Conservation (phyloP, 2,329 filamentous ascomycete genomes). For the Fusarium fujikuroi region DNA sequence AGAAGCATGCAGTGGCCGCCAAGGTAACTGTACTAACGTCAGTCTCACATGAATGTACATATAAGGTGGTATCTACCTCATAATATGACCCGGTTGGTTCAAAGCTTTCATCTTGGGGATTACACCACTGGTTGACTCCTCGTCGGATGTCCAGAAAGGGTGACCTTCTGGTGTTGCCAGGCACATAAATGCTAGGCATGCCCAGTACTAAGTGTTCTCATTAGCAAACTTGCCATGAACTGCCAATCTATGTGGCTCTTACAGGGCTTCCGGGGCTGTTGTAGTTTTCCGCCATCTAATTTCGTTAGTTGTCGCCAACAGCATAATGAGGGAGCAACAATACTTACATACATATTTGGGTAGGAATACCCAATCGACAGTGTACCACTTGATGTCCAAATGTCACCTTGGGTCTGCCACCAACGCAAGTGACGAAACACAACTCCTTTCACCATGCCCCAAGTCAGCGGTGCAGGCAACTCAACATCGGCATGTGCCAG, state of each 20-base stretch:
- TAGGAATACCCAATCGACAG: slow-evolving; percentile 82
- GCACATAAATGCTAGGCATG: slow-evolving; percentile 80
- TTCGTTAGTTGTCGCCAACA: slow-evolving; percentile 25
- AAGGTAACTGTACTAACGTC: slow-evolving; percentile 59
- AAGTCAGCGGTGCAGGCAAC: slow-evolving; percentile 75
- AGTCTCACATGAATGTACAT: not conserved
- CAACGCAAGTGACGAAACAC: slow-evolving; percentile 79
- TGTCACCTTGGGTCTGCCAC: slow-evolving; percentile 81
- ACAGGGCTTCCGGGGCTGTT: slow-evolving; percentile 77
- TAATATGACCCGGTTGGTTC: slow-evolving; percentile 77
- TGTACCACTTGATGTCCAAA: slow-evolving; percentile 80
- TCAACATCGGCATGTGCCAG: slow-evolving; percentile 81
- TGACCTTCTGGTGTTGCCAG: slow-evolving; percentile 75
- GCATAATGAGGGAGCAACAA: not conserved
- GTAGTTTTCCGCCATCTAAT: slow-evolving; percentile 80
- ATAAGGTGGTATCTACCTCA: slow-evolving; percentile 53
- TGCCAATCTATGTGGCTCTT: slow-evolving; percentile 32
- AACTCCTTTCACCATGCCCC: slow-evolving; percentile 83
- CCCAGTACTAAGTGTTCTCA: slow-evolving; percentile 72
- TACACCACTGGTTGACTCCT: slow-evolving; percentile 67
- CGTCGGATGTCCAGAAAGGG: slow-evolving; percentile 78
- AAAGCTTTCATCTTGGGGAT: slow-evolving; percentile 71
- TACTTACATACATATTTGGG: slow-evolving; percentile 75
- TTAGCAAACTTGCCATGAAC: slow-evolving; percentile 40
- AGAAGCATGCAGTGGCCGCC: slow-evolving; percentile 82